These are phyloP conservation scores for Colletotrichum sp. DNA, from an alignment of 2,329 filamentous ascomycete species.

Conservation along the genomic window DNA sequence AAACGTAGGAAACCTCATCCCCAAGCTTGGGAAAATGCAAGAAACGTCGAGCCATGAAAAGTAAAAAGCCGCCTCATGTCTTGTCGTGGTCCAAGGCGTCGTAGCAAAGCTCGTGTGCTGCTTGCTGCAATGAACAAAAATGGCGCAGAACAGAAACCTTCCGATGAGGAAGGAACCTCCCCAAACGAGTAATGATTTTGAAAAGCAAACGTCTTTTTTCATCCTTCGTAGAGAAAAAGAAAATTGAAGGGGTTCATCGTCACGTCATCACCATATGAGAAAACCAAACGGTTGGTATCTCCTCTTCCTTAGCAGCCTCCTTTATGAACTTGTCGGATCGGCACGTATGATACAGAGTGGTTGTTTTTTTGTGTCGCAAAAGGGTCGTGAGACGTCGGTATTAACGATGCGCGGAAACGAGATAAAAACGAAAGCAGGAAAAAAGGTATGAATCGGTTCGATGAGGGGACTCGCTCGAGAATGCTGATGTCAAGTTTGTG, in stretches of 20 bases:
- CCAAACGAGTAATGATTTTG: not conserved
- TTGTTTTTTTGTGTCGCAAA: not conserved
- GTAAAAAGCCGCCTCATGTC: conserved; percentile 14
- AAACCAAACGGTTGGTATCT: not conserved
- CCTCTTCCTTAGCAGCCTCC: not conserved
- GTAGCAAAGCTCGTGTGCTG: conserved; percentile 20
- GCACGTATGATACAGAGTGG: conserved; percentile 2
- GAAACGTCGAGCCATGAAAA: not conserved
- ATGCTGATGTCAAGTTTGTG: conserved; percentile 12
- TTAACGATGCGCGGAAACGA: conserved; percentile 7
- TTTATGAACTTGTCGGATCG: conserved; percentile 3
- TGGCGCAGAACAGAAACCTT: not conserved
- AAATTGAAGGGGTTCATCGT: not conserved
- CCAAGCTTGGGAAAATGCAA: not conserved
- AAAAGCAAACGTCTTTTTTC: not conserved
- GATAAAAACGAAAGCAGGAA: not conserved
- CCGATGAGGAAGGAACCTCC: not conserved
- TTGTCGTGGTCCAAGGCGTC: conserved; percentile 20
- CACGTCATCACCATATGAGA: conserved; percentile 1
- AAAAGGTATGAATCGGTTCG: not conserved
- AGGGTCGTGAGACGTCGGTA: conserved; percentile 11
- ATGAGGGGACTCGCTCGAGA: conserved; percentile 13
- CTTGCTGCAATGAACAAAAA: conserved; percentile 4
- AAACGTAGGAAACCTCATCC: not conserved
- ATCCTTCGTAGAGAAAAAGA: not conserved